phyloP scores from a whole-genome alignment of 2,329 filamentous ascomycete genomes.

The Colletotrichum eleusines region DNA sequence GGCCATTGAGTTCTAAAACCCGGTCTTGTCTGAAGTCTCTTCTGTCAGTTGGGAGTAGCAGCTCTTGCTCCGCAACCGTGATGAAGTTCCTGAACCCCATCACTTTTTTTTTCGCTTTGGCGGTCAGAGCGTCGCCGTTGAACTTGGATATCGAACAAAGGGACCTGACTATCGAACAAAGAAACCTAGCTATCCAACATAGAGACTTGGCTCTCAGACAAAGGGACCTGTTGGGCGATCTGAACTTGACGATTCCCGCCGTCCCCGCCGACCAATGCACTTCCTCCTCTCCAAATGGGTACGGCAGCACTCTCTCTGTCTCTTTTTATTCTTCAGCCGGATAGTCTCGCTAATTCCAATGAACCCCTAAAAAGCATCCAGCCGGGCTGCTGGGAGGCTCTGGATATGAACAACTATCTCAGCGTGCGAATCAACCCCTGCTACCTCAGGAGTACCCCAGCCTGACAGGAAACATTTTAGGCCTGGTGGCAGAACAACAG shows the following conservation, averaged over 20 bases:
- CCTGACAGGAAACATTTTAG: background rate
- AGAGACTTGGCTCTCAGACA: background rate
- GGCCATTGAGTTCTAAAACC: too few relatives aligned
- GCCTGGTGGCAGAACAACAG: constrained; percentile 28
- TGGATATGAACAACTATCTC: background rate
- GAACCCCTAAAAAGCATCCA: background rate
- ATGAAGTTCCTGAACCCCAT: constrained; percentile 17
- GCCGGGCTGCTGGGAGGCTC: background rate
- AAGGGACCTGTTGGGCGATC: too few relatives aligned
- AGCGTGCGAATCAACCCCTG: background rate
- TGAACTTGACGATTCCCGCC: too few relatives aligned
- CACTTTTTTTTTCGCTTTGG: background rate
- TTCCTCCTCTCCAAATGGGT: constrained; percentile 1
- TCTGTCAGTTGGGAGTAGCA: background rate
- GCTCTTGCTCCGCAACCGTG: background rate
- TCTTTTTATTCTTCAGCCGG: background rate
- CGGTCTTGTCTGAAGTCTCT: background rate
- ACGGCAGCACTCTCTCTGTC: too few relatives aligned
- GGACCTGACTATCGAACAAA: too few relatives aligned
- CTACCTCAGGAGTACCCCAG: fast-evolving
- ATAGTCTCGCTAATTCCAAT: background rate
- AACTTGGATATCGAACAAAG: too few relatives aligned
- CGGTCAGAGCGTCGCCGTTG: constrained; percentile 5
- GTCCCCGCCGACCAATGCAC: background rate
- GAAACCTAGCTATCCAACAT: background rate